Evolutionary conservation across 106 monocot species (phyloP).

Genomic region (Platanthera guangdongensis): DNA sequence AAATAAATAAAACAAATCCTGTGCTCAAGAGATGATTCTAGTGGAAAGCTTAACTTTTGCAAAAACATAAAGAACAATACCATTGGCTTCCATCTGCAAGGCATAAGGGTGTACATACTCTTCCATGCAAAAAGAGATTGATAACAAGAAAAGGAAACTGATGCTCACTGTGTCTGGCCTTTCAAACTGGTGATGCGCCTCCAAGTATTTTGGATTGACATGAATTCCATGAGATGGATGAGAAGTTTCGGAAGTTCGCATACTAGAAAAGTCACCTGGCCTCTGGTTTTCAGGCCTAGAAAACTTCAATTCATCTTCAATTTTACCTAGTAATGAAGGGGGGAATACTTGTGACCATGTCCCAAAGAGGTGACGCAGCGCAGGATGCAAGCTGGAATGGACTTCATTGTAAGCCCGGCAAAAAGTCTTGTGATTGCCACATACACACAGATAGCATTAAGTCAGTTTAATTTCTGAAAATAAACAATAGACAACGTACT

Average conservation of each 20-base stretch:
- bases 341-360: slow-evolving; percentile 94
- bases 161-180: slow-evolving; percentile 35
- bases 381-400: slow-evolving; percentile 45
- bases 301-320: slow-evolving; percentile 65
- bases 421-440: slow-evolving; percentile 47
- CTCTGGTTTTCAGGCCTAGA: slow-evolving; percentile 30
- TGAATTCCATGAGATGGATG: slow-evolving; percentile 76
- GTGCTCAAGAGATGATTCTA: background rate
- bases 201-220: slow-evolving; percentile 91
- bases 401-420: slow-evolving; percentile 74
- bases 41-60: background rate
- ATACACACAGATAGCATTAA: slow-evolving; percentile 5
- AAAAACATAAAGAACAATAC: background rate
- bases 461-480: background rate
- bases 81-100: background rate
- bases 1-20: background rate
- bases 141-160: slow-evolving; percentile 6
- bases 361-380: slow-evolving; percentile 87
- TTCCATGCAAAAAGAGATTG: background rate
- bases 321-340: slow-evolving; percentile 37
- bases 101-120: background rate
- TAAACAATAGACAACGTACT: background rate
- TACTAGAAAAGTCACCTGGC: slow-evolving; percentile 12
- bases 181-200: slow-evolving; percentile 50
- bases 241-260: slow-evolving; percentile 46